phyloP scores from a whole-genome alignment of 163 green algal species.

The Volvox carteri region DNA sequence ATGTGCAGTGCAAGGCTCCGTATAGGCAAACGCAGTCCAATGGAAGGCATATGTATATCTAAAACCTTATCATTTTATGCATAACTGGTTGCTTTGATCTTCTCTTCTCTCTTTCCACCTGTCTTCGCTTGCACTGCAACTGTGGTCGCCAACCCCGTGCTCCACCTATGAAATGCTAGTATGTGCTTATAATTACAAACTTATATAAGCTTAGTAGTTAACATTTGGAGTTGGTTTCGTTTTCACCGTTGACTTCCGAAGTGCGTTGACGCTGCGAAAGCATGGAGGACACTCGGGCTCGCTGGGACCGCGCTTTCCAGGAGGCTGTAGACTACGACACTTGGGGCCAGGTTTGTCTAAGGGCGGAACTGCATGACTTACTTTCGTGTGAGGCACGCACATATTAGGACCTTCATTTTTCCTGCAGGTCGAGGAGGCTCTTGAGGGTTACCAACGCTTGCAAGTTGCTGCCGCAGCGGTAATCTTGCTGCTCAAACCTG shows the following conservation, averaged over 20 bases:
- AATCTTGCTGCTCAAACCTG: neutral
- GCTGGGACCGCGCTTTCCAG: slow-evolving; percentile 61
- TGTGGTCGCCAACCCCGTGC: no score
- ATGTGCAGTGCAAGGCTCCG: no score
- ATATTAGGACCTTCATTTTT: neutral
- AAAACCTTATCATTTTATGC: no score
- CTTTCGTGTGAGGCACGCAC: neutral
- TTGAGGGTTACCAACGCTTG: slow-evolving; percentile 68
- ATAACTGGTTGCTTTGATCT: no score
- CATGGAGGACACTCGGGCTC: slow-evolving; percentile 69
- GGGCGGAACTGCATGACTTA: neutral
- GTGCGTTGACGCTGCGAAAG: neutral
- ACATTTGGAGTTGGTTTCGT: neutral
- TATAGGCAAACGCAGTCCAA: no score
- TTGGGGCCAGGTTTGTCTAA: slow-evolving; percentile 68
- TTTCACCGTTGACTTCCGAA: slow-evolving; percentile 17
- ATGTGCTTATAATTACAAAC: no score
- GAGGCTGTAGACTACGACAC: slow-evolving; percentile 73
- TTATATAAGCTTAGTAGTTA: no score
- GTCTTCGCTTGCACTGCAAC: no score
- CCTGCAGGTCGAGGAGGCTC: slow-evolving; percentile 76
- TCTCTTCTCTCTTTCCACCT: no score
- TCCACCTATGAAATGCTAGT: no score
- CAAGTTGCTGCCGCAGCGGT: slow-evolving; percentile 74
- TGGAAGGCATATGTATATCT: no score